Conservation (phyloP, 108 stramenopile species). For the Nitzschia inconspicua region DNA sequence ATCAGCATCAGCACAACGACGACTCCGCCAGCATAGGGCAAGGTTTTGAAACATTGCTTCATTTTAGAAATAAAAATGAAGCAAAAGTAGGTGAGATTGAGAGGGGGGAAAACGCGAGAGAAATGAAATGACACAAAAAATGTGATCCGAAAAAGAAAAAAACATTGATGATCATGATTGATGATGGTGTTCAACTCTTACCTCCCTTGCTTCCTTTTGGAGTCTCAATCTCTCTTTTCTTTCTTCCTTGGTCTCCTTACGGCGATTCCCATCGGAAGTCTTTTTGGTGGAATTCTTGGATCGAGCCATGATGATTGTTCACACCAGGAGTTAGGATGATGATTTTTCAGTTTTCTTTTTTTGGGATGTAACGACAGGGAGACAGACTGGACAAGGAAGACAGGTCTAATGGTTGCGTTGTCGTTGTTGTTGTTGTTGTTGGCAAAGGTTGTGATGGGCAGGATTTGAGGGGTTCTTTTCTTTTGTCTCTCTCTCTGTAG, state of each 20-base stretch:
- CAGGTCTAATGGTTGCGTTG: no score
- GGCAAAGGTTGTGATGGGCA: no score
- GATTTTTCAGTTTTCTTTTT: no score
- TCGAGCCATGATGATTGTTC: constrained; percentile 25
- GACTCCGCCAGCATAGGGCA: constrained; percentile 22
- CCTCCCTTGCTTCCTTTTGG: constrained; percentile 30
- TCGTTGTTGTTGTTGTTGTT: no score
- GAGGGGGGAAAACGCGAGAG: not conserved
- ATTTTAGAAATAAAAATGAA: no score
- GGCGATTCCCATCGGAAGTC: constrained; percentile 7
- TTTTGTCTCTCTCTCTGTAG: no score
- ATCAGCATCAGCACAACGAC: constrained; percentile 13
- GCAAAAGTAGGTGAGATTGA: not conserved
- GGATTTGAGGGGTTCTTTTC: no score
- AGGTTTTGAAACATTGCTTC: constrained; percentile 22
- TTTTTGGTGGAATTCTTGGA: constrained; percentile 16
- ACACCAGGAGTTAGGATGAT: no score
- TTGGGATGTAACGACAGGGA: no score
- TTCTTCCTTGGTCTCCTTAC: constrained; percentile 28
- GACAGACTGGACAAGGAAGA: no score
- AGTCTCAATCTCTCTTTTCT: constrained; percentile 5
- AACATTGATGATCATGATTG: not conserved
- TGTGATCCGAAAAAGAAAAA: not conserved
- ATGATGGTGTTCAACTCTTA: not conserved
- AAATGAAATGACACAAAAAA: not conserved